Evolutionary conservation across 148 eudicot species (phyloP).

Genomic region (Cornus kousa): DNA sequence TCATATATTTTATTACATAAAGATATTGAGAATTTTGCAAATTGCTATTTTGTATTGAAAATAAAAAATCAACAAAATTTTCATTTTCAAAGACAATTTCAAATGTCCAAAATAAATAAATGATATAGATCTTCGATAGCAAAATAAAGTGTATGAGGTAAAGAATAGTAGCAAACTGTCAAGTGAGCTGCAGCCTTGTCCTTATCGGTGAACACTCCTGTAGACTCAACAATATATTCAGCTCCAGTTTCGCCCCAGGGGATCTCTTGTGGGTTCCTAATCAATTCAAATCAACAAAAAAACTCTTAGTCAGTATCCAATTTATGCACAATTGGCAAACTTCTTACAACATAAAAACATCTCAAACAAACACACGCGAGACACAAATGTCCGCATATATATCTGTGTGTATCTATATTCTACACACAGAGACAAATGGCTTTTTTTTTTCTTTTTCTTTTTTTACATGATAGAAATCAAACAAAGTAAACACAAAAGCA

Average conservation of each 20-base stretch:
- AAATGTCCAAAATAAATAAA: no score
- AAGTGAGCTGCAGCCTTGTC: conserved; percentile 76
- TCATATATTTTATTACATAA: no score
- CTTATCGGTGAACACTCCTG: conserved; percentile 74
- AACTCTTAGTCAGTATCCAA: background rate
- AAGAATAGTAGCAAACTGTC: conserved; percentile 34
- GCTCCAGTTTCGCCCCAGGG: conserved; percentile 67
- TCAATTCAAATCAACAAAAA: background rate
- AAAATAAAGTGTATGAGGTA: background rate
- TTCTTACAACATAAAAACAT: background rate
- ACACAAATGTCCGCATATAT: background rate
- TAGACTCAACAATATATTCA: conserved; percentile 65
- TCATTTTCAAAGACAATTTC: background rate
- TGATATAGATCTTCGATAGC: background rate
- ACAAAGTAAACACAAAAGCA: background rate
- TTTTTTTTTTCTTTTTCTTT: no score
- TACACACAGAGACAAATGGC: no score
- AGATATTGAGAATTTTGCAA: background rate
- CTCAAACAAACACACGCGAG: background rate
- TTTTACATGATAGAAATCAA: no score
- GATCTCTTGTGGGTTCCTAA: conserved; percentile 79
- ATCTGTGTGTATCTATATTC: no score
- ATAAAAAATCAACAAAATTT: background rate
- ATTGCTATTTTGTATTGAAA: no score
- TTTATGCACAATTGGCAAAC: background rate